A percentile compares a stretch with the other conserved stretches of the same genome.
These are phyloP conservation scores for Penicillium olsonii DNA, from an alignment of 2,329 filamentous ascomycete species.

Conservation along the genomic window DNA sequence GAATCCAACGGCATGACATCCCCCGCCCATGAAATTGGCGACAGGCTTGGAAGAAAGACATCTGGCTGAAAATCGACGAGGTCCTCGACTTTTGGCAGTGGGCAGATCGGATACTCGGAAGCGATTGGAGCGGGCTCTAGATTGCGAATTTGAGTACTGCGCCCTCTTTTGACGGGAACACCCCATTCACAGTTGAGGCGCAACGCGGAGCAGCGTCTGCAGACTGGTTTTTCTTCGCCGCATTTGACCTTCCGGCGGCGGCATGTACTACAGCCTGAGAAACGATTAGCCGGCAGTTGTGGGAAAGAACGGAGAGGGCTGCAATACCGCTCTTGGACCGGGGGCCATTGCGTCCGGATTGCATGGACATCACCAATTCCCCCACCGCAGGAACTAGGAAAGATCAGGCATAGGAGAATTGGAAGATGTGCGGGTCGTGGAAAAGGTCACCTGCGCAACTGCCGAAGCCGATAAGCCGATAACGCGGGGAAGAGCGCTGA, in stretches of 20 bases:
- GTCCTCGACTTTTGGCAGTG: conserved; percentile 7
- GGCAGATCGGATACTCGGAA: conserved; percentile 11
- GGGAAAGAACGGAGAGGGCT: background rate
- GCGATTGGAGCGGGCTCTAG: conserved; percentile 26
- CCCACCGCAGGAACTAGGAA: conserved; percentile 11
- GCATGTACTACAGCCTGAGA: conserved; percentile 41
- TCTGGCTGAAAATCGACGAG: conserved; percentile 12
- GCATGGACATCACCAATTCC: conserved; percentile 27
- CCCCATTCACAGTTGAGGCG: conserved; percentile 39
- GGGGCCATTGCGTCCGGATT: conserved; percentile 36
- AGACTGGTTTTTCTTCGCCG: conserved; percentile 37
- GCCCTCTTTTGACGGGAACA: conserved; percentile 30
- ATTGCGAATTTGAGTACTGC: conserved; percentile 25
- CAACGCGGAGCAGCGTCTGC: conserved; percentile 34
- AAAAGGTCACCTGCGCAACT: background rate
- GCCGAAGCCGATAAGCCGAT: conserved; percentile 8
- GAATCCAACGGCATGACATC: conserved; percentile 15
- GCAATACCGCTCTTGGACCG: conserved; percentile 41
- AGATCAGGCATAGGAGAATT: conserved; percentile 17
- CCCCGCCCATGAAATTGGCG: conserved; percentile 20
- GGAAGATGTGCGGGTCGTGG: background rate
- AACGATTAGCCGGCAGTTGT: background rate
- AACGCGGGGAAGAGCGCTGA: conserved; percentile 7
- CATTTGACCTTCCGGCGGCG: conserved; percentile 40
- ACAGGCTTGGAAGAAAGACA: conserved; percentile 13